Evolutionary conservation across 305 asterid genomes (phyloP).

Genomic region (Striga hermonthica): DNA sequence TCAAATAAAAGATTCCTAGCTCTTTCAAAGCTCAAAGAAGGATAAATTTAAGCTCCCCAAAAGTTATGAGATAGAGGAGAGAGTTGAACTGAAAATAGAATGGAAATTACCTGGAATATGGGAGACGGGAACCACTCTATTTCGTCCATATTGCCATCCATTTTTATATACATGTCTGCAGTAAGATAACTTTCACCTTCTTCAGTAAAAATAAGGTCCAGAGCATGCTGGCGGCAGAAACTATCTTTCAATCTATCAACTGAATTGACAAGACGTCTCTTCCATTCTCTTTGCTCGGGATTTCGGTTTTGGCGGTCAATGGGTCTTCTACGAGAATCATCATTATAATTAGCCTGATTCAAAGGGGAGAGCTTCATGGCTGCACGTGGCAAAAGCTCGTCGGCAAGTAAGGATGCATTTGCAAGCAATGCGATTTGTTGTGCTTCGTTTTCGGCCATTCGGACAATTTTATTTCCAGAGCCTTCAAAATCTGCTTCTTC

Average conservation of each 20-base stretch:
- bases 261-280: constrained; percentile 57
- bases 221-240: constrained; percentile 85
- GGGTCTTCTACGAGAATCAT: constrained; percentile 44
- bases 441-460: constrained; percentile 59
- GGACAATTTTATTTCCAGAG: constrained; percentile 58
- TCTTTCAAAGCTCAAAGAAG: too few species aligned
- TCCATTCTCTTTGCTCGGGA: constrained; percentile 79
- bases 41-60: too few species aligned
- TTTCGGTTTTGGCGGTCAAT: constrained; percentile 46
- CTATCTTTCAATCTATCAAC: constrained; percentile 85
- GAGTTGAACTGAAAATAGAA: too few species aligned
- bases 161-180: constrained; percentile 68
- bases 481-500: constrained; percentile 63
- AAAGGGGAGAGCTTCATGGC: constrained; percentile 45
- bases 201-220: constrained; percentile 72
- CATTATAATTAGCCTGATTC: constrained; percentile 29
- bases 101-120: constrained; percentile 58
- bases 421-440: constrained; percentile 73
- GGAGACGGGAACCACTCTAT: constrained; percentile 94
- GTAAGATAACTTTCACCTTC: constrained; percentile 69
- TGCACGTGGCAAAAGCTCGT: constrained; percentile 85
- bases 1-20: too few species aligned
- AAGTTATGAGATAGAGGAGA: too few species aligned
- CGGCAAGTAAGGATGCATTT: constrained; percentile 65
- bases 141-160: constrained; percentile 57